Evolutionary conservation across 1,139 yeast genomes (phyloP), one percentile per base, ranked within the genome.

Genomic region (Lodderomyces oxycetoniae): DNA sequence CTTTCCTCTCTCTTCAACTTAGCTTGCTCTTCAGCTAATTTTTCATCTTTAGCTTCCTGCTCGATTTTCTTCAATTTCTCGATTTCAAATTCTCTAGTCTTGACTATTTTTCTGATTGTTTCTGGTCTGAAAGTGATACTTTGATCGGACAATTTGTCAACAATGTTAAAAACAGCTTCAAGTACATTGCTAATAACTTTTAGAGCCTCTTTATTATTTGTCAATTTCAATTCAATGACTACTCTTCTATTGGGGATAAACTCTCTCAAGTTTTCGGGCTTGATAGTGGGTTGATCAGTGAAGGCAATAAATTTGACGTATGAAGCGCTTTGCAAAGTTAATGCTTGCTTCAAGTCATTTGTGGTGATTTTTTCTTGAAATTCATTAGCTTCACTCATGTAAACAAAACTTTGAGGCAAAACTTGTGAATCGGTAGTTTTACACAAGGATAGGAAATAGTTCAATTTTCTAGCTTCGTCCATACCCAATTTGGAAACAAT

Each of bases 351-450:
- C 39, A 77, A 68, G 40, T 68, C 69, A 6, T 50, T 50, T 33
- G 77, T 68, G 44, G 72, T 68, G 39, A 83, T 61, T 44, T 75
- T 66, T 5, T 79, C 87, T 48, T 81, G 87, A 59, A 86, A 69
- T 55, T 89, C 97, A 41, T 78, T 73, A 38, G 77, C 77, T 66
- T 91, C 98, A 49, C 86, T 71, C 98, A 91, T 89, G 62, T 78
- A 86, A 15, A 88, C 95, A 54, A 74, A 83, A 38, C 83, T 76
- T 35, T 63, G 52, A 31, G 96, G 96, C 49, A 89, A 66, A 47
- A 73, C 70, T 20, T 72, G 57, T 20, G 88, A 79, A 52, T 79
- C 86, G 26, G 82, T 52, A 26, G 96, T 87, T 50, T 77, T 84
- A 46, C 97, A 86, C 52, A 89, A 71, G 1, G 95, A 83, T 53